Percentiles rank a stretch among this genome's conserved stretches.
These are phyloP conservation scores for Favolaschia claudopus DNA, from an alignment of 768 basidiomycete species.

Conservation along the genomic window DNA sequence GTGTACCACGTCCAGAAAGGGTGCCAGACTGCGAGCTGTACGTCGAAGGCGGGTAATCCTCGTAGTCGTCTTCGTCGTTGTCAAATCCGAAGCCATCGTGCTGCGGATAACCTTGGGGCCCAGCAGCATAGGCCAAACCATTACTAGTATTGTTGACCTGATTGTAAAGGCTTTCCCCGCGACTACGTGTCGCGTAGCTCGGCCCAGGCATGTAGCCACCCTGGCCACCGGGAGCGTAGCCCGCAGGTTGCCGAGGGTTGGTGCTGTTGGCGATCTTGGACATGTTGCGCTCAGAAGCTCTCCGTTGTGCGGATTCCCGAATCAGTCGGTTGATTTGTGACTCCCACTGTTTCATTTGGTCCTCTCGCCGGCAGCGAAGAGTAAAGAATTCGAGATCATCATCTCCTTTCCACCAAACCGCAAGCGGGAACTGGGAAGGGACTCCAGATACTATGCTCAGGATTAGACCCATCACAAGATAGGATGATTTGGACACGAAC, in stretches of 20 bases:
- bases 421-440: constrained; percentile 75
- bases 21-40: constrained; percentile 34
- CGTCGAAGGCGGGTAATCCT: constrained; percentile 69
- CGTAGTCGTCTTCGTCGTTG: constrained; percentile 74
- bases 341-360: constrained; percentile 94
- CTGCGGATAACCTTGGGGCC: constrained; percentile 64
- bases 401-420: constrained; percentile 95
- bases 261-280: constrained; percentile 63
- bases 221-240: constrained; percentile 38
- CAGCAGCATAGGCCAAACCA: constrained; percentile 45
- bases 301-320: constrained; percentile 72
- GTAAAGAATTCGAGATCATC: constrained; percentile 94
- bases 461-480: constrained; percentile 1
- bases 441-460: constrained; percentile 50
- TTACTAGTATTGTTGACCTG: constrained; percentile 38
- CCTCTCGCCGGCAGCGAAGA: constrained; percentile 90
- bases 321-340: constrained; percentile 88
- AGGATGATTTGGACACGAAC: constrained; percentile 50
- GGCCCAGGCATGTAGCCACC: constrained; percentile 33
- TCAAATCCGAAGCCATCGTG: constrained; percentile 79
- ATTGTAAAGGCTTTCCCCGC: constrained; percentile 48
- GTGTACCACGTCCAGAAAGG: constrained; percentile 78
- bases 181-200: constrained; percentile 39
- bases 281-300: constrained; percentile 70
- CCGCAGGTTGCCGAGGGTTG: constrained; percentile 44